A percentile compares a stretch with the other conserved stretches of the same genome.
These are phyloP conservation scores for Extremus antarcticus DNA, from an alignment of 495 filamentous ascomycete genomes.

Conservation along the genomic window DNA sequence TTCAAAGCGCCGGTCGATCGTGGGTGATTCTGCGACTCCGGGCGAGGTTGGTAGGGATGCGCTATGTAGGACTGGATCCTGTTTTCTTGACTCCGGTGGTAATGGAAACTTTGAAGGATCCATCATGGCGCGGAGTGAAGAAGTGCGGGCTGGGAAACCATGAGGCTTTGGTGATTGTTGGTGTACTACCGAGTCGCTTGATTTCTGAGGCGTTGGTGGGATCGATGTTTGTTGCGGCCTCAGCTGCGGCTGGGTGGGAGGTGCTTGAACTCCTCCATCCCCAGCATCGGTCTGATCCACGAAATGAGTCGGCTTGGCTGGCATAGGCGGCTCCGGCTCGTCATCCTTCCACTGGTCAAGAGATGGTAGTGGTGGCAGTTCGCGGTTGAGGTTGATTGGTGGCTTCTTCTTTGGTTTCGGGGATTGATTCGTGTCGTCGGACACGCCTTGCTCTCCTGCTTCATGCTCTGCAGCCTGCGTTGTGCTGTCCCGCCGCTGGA, in stretches of 20 bases:
- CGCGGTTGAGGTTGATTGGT: constrained; percentile 32
- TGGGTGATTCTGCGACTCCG: no score
- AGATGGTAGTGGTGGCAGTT: constrained; percentile 32
- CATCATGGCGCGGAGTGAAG: neutral
- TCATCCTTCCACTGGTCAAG: constrained; percentile 29
- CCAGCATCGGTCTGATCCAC: neutral
- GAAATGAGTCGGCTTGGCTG: neutral
- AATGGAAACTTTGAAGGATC: neutral
- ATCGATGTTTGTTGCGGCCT: no score
- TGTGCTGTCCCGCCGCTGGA: neutral
- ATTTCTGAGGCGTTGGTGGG: no score
- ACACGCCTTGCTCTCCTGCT: neutral
- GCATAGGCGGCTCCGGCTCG: constrained; percentile 7
- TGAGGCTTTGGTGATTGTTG: neutral
- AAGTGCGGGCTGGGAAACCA: neutral
- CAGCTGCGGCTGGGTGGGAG: neutral
- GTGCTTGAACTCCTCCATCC: neutral
- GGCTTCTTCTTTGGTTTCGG: constrained; percentile 12
- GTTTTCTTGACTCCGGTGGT: neutral
- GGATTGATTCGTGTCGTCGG: neutral
- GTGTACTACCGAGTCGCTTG: no score
- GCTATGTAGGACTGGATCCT: neutral
- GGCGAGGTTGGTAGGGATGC: neutral
- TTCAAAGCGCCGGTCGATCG: no score
- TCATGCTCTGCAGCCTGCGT: neutral